Evolutionary conservation across 2,329 filamentous ascomycete genomes (phyloP).

Genomic region (Colletotrichum horii): DNA sequence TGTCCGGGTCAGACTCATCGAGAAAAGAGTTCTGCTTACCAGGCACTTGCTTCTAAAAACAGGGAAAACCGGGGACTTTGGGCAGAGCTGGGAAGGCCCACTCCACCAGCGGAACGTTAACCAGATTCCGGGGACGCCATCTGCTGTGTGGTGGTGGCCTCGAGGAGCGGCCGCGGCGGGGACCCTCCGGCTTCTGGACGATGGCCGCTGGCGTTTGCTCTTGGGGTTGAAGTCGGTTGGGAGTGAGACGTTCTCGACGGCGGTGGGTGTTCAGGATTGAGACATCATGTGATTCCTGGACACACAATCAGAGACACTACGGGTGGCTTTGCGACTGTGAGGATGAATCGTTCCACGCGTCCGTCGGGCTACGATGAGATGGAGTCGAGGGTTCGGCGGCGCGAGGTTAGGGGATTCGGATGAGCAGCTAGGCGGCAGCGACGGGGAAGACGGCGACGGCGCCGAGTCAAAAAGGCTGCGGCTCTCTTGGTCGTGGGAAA

Average conservation of each 20-base stretch:
- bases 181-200: not conserved
- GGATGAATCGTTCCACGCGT: not conserved
- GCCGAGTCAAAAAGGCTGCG: not conserved
- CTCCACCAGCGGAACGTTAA: not conserved
- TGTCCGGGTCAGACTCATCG: not conserved
- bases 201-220: not conserved
- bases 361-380: not conserved
- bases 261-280: not conserved
- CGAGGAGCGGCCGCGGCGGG: not conserved
- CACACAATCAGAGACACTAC: not conserved
- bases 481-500: not conserved
- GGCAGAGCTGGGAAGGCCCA: not conserved
- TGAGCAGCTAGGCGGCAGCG: not conserved
- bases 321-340: not conserved
- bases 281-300: not conserved
- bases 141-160: not conserved
- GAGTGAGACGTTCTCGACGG: not conserved
- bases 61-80: not conserved
- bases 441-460: not conserved
- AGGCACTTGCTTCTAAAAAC: not conserved
- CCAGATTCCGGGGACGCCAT: constrained; percentile 8
- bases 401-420: not conserved
- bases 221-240: not conserved
- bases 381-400: not conserved
- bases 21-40: not conserved